Evolutionary conservation across 345 rosid species (phyloP), one percentile per base, ranked within the genome.

Genomic region (Citropsis articulata): DNA sequence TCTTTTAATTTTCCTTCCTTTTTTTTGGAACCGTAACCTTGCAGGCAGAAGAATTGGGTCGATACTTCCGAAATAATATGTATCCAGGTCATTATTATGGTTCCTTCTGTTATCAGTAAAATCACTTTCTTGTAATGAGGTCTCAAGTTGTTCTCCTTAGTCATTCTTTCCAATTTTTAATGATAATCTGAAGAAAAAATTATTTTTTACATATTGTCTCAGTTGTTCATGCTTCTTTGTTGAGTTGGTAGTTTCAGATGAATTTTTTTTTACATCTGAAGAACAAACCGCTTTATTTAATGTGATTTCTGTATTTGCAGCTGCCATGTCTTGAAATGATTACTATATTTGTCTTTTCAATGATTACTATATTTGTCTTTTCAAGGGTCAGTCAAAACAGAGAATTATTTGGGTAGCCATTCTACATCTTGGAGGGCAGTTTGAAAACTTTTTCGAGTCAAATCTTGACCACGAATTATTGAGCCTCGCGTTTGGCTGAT

Each of bases 31-130:
- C 42, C 0, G 12, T 38, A 9, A 74, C 68, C 70, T 72, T 83
- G 83, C 89, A 96, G 98, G 99, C 99, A 59, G 99, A 97, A 91
- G 99, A 97, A 79, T 87, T 97, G 80, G 99, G 99, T 81, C 88
- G 99, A 90, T 97, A 88, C 81, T 94, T 94, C 79, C 89, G 98
- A 67, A 97, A 97, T 85, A 89, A 97, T 84, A 97, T 97, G 93
- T 97, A 97, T 88, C 99, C 99, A 89, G 99, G 99, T 96, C 72
- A 86, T 21, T 56, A 70, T 72, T 33, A 71, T 65, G 42, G 48
- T 28, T 73, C 7, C 31, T 76, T 76, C 72, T 64, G 33, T 81
- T 25, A 55, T 36, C 27, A 9, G 36, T 56, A 36, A 68, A 36
- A 18, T 67, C 24, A 33, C 18, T 7, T 55, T 36, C 35, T 13